phyloP scores from a whole-genome alignment of 768 basidiomycete species.

The Steccherinum ochraceum region DNA sequence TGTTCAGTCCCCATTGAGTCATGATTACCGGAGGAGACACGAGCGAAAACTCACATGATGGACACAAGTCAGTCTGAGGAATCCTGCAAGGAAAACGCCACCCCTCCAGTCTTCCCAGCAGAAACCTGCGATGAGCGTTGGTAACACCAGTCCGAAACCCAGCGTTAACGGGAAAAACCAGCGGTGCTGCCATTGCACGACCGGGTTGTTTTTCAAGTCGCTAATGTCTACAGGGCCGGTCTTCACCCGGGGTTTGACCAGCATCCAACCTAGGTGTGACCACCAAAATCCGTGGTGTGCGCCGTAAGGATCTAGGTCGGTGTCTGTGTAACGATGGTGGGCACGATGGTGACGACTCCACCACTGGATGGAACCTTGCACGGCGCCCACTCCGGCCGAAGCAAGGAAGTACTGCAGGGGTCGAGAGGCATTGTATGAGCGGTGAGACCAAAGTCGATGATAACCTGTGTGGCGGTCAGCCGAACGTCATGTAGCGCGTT shows the following conservation, averaged over 20 bases:
- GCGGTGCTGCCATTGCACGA: conserved; percentile 85
- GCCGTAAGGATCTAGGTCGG: conserved; percentile 93
- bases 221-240: conserved; percentile 90
- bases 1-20: conserved; percentile 20
- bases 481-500: conserved; percentile 6
- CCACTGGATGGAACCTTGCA: conserved; percentile 97
- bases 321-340: conserved; percentile 96
- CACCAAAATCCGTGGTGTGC: conserved; percentile 84
- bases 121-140: conserved; percentile 70
- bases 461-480: conserved; percentile 84
- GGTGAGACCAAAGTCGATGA: conserved; percentile 96
- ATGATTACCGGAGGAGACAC: neutral
- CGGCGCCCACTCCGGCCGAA: conserved; percentile 83
- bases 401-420: conserved; percentile 84
- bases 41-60: conserved; percentile 63
- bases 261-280: conserved; percentile 92
- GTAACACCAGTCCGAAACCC: conserved; percentile 64
- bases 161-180: conserved; percentile 69
- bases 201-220: conserved; percentile 72
- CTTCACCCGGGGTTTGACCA: conserved; percentile 81
- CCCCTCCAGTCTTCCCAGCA: conserved; percentile 84
- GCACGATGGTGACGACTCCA: conserved; percentile 97
- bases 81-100: conserved; percentile 79
- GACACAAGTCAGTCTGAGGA: conserved; percentile 74
- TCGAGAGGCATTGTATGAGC: conserved; percentile 85